Base-by-base conservation (phyloP, 2,329 filamentous ascomycete species). In the Colletotrichum nymphaeae region DNA sequence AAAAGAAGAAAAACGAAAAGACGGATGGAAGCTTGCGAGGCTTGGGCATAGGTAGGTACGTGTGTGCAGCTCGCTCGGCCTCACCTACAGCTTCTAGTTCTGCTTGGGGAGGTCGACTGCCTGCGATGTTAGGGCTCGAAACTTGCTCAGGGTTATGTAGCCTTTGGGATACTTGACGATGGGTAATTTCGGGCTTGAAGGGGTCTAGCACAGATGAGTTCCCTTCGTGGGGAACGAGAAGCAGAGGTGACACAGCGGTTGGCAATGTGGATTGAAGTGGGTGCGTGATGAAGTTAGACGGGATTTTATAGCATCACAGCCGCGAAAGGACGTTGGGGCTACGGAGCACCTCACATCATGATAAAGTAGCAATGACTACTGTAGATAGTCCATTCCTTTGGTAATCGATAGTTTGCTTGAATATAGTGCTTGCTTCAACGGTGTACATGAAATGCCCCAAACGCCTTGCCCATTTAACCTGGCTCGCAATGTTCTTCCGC, bases 391-490 rank as follows among this genome's bases (percentile, higher is more conserved):
- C 42, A 49, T 49, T 5, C 19, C 6, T 8, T 49, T 19, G 16
- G 19, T 49, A 49, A 49, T 19, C 16, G 3, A 49, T 49, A 49
- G 42, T 16, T 57, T 68, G 35, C 49, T 63, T 52, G 26, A 42
- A 42, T 19, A 42, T 19, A 42, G 37, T 42, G 37, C 14, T 42
- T 19, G 37, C 37, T 42, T 16, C 14, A 46, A 19, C 14, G 53
- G 42, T n/a, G 12, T 58, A 58, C 4, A 59, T 30, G 19, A 14
- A 22, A 30, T 28, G n/a, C n/a, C 24, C 24, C n/a, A 2, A 59
- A 69, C 70, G 70, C 66, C 58, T 24, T 12, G 52, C 26, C 35
- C 37, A 5, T 52, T 57, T 24, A 35, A 57, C 24, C 49, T 46
- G 55, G 32, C 68, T 32, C n/a, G 55, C 46, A 30, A 35, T 37